Conservation (phyloP, 1,284 basidiomycete genomes). For the Cutaneotrichosporon curvatum region DNA sequence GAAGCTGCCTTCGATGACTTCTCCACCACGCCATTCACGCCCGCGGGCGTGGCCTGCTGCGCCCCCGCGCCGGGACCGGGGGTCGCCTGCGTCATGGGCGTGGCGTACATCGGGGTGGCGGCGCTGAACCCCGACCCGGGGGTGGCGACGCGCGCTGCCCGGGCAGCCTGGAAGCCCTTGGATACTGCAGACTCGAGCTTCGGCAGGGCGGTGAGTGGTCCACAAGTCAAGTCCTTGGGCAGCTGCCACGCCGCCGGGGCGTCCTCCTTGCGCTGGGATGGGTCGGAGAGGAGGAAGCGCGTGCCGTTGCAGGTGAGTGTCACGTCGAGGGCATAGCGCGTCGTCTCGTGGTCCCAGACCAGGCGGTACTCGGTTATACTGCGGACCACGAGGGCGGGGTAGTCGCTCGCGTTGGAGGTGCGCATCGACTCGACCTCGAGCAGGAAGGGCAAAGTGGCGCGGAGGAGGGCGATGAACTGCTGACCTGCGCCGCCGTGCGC, state of each 20-base stretch:
- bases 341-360: conserved; percentile 26
- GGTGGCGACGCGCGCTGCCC: conserved; percentile 9
- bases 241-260: neutral
- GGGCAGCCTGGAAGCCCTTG: conserved; percentile 19
- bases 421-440: conserved; percentile 19
- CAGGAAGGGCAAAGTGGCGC: conserved; percentile 31
- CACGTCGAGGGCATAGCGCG: conserved; percentile 24
- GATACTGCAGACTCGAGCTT: conserved; percentile 12
- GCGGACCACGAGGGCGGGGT: conserved; percentile 20
- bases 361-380: conserved; percentile 24
- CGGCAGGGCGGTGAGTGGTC: conserved; percentile 22
- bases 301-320: conserved; percentile 6
- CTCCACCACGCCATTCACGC: too few relatives aligned
- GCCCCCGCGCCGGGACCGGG: too few relatives aligned
- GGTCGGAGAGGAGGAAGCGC: conserved; percentile 28
- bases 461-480: conserved; percentile 30
- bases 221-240: conserved; percentile 19
- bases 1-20: too few relatives aligned
- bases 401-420: conserved; percentile 7
- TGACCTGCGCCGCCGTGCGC: conserved; percentile 15
- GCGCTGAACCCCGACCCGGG: conserved; percentile 3
- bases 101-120: conserved; percentile 2
- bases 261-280: conserved; percentile 4
- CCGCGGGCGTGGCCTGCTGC: neutral
- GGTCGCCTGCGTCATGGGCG: conserved; percentile 1